Evolutionary conservation across 1,284 basidiomycete genomes (phyloP), one percentile per base, ranked within the genome.

Genomic region (Vanrija sp.): DNA sequence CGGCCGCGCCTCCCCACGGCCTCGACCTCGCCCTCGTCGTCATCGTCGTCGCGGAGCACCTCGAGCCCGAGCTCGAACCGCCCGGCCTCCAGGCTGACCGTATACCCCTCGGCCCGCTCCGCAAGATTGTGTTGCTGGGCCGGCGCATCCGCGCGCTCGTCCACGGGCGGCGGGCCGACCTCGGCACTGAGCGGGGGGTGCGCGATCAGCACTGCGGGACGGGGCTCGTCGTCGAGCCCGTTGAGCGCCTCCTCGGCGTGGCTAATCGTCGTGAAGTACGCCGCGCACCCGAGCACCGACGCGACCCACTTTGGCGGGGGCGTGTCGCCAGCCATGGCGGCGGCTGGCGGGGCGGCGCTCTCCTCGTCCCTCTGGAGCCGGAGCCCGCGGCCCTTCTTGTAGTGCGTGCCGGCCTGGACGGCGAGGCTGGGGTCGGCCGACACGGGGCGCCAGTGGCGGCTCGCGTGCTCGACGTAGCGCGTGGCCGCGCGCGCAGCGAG

Each of bases 401-500:
- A 66, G 54, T 61, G 59, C 8, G 64, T 66, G 20, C 57, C 59
- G 8, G 52, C 47, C 46, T 69, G 64, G 3, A 67, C 58, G 12
- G 63, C 60, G 22, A 68, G 49, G 37, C 57, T 61, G 2, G 71
- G 65, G 38, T 62, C 62, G 20, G 56, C 50, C 2, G 63, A 66
- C 5, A 68, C 47, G 25, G 61, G 58, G 22, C 59, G 54, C 55
- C 64, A 62, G 45, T 68, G 64, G 25, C 69, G 56, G n/a, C 68
- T 59, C n/a, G 69, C 65, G 39, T 72, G 67, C 49, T 77, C 76
- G 47, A 76, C 66, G 56, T 69, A 76, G 9, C 76, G 65, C 0
- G 76, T 67, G 0, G 73, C 72, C 9, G 67, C 55, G 15, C 76
- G 67, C 10, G 91, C 91, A 15, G 86, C 85, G 62, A 87, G 83